Base-by-base conservation (phyloP, 2,329 filamentous ascomycete genomes). In the Sporothrix protearum region DNA sequence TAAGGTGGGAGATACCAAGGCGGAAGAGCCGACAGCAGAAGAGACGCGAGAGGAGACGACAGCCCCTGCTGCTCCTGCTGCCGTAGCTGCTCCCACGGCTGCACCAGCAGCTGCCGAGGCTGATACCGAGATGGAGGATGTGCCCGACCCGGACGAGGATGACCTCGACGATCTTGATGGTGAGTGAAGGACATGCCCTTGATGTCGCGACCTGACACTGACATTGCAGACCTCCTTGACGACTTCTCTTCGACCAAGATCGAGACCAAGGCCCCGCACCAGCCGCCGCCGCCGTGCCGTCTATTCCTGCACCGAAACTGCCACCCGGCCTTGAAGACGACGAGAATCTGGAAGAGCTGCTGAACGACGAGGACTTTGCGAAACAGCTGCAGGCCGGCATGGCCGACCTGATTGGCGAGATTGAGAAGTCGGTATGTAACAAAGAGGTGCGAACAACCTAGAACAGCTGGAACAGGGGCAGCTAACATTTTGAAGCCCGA, bases 141-240 rank as follows among this genome's bases (percentile, higher is more conserved):
- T 91, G 19, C 91, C 94, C 25, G 95, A 97, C 77, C 95, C 94
- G 7, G 95, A 98, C 75, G 94, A 97, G 81, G 96, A 96, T 80
- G 92, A 96, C 76, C 83, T 96, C 25, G 92, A 97, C 78, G 96
- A 98, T 77, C 84, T 99, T 59, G 96, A 99, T 81, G 93, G 92
- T 93, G 81, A 36, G 64, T 36, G 33, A 8, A 4, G 61, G 28
- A 2, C 22, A 22, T n/a, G 6, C 3, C 14, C n/a, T 16, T 5
- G 33, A 19, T 8, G 8, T 36, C 8, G 8, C 8, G 8, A 8
- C 8, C 33, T 36, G 8, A 36, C 63, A n/a, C 70, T 67, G 9
- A 39, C 22, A 0, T 36, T 4, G 2, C 5, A 95, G 95, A 98
- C 76, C 91, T 98, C 81, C 89, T 99, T 33, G 93, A 97, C 78